Percentiles rank a stretch among this genome's conserved stretches.
Evolutionary conservation across 2,329 filamentous ascomycete genomes (phyloP).

Genomic region (Monilinia vaccinii-corymbosi): DNA sequence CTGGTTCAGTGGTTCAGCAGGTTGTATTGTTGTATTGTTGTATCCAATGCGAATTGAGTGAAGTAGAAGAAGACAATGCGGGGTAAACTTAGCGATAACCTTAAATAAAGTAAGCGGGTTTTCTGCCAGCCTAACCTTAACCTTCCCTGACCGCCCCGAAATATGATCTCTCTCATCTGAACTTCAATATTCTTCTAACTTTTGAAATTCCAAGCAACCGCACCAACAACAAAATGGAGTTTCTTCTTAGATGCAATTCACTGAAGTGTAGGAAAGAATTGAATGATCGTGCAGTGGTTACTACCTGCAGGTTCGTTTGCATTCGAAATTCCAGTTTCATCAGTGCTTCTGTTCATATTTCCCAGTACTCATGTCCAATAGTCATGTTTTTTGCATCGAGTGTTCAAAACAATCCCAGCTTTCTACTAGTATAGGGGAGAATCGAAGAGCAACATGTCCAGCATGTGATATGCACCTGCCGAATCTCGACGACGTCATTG

Average conservation of each 20-base stretch:
- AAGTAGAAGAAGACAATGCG: background rate
- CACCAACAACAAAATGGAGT: conserved; percentile 65
- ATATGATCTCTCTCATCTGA: background rate
- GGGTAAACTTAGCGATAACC: background rate
- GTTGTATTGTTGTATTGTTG: too few species aligned
- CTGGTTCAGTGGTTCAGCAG: too few species aligned
- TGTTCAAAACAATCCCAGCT: conserved; percentile 62
- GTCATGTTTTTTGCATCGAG: conserved; percentile 75
- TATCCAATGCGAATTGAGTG: background rate
- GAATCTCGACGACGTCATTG: conserved; percentile 66
- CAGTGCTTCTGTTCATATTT: background rate
- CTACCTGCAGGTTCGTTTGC: conserved; percentile 66
- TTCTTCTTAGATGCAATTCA: conserved; percentile 67
- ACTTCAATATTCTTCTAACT: background rate
- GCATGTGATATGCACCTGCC: conserved; percentile 62
- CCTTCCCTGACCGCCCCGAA: background rate
- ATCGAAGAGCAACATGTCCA: conserved; percentile 54
- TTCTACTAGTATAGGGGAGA: conserved; percentile 36
- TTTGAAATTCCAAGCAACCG: too few species aligned
- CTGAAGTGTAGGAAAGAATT: conserved; percentile 66
- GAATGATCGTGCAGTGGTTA: conserved; percentile 66
- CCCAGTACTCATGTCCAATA: conserved; percentile 29
- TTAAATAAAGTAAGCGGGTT: too few species aligned
- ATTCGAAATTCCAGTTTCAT: background rate
- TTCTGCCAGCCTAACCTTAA: too few species aligned